Percentiles rank a stretch among this genome's conserved stretches.
Conservation (phyloP, 1,284 basidiomycete species). For the Mycena citricolor region DNA sequence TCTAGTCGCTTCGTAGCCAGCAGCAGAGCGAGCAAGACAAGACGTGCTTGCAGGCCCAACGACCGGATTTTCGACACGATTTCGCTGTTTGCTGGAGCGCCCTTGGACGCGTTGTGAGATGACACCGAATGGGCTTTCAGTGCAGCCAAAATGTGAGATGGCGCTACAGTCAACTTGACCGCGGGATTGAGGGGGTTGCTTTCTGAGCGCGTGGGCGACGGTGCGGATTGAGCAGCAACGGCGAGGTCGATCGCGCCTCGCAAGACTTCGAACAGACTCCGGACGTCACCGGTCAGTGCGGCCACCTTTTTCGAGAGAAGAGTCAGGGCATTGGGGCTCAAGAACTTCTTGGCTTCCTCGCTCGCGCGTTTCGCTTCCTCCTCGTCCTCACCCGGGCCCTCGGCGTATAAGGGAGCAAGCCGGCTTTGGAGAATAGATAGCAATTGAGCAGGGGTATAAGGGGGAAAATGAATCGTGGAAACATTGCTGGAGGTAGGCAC, state of each 20-base stretch:
- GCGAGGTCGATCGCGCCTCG: constrained; percentile 75
- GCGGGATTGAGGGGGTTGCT: constrained; percentile 43
- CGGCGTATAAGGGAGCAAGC: constrained; percentile 42
- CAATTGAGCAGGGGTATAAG: constrained; percentile 69
- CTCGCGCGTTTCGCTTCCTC: constrained; percentile 28
- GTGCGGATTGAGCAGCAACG: constrained; percentile 27
- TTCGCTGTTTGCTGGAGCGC: constrained; percentile 49
- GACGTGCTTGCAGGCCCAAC: constrained; percentile 69
- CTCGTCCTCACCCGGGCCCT: constrained; percentile 23
- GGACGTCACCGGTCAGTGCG: constrained; percentile 74
- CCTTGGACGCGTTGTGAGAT: constrained; percentile 33
- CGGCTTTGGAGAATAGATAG: constrained; percentile 64
- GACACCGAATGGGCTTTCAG: constrained; percentile 67
- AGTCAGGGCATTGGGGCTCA: constrained; percentile 60
- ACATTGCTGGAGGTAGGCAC: constrained; percentile 43
- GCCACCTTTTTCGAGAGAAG: constrained; percentile 77
- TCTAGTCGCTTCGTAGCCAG: constrained; percentile 63
- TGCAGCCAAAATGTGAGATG: constrained; percentile 64
- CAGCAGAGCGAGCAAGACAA: constrained; percentile 62
- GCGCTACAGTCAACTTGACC: constrained; percentile 48
- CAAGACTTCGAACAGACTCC: constrained; percentile 73
- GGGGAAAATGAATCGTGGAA: constrained; percentile 71
- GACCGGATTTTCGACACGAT: constrained; percentile 61
- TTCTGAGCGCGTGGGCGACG: constrained; percentile 29
- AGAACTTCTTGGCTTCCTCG: constrained; percentile 45